phyloP scores from a whole-genome alignment of 1,284 basidiomycete species.

The Ceratobasidium sp. region DNA sequence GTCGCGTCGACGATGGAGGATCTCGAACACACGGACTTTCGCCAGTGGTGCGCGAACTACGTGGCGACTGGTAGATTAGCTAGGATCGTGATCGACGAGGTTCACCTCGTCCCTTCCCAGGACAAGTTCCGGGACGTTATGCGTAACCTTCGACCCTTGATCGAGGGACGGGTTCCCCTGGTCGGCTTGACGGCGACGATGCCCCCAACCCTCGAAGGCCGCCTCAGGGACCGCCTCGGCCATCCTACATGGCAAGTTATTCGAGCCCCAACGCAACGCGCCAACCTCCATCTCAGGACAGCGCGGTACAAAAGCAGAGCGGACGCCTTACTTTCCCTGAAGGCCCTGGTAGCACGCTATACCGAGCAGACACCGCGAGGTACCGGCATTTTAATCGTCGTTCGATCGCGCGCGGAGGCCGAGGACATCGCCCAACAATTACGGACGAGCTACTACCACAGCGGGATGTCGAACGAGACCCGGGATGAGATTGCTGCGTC shows the following conservation, averaged over 20 bases:
- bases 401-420: background rate
- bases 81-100: conserved; percentile 31
- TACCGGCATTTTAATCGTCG: conserved; percentile 1
- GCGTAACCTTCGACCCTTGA: background rate
- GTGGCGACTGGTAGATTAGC: background rate
- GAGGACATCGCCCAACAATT: background rate
- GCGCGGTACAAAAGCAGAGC: background rate
- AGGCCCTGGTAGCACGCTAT: background rate
- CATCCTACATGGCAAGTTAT: background rate
- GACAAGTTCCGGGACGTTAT: background rate
- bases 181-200: background rate
- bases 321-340: background rate
- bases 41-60: background rate
- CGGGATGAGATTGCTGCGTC: background rate
- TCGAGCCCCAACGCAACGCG: background rate
- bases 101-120: background rate
- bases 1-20: background rate
- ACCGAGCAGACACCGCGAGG: too few species aligned
- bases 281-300: background rate
- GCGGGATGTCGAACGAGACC: background rate
- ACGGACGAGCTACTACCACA: background rate
- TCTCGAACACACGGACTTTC: background rate
- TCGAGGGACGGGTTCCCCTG: background rate
- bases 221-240: background rate
- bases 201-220: background rate